phyloP scores from a whole-genome alignment of 2,329 filamentous ascomycete species.

The Fusarium anguioides region DNA sequence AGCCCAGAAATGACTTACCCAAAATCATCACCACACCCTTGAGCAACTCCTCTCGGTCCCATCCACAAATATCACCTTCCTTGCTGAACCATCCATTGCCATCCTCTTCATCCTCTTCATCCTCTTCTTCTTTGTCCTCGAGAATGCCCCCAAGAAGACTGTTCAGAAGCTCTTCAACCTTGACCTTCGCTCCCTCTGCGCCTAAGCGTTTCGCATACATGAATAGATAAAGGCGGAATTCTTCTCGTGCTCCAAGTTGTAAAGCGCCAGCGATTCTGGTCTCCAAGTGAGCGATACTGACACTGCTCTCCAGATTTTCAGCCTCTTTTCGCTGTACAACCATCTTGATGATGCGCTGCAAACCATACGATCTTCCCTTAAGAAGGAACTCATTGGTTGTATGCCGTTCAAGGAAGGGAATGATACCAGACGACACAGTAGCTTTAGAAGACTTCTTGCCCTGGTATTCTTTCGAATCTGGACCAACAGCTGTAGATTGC shows the following conservation, averaged over 20 bases:
- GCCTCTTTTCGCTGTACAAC: slow-evolving; percentile 90
- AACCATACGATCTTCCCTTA: slow-evolving; percentile 88
- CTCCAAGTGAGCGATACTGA: slow-evolving; percentile 94
- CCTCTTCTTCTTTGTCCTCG: slow-evolving; percentile 62
- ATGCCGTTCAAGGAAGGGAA: slow-evolving; percentile 91
- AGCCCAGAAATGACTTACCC: slow-evolving; percentile 67
- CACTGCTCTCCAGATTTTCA: slow-evolving; percentile 88
- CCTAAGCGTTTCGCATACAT: slow-evolving; percentile 98
- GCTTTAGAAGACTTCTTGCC: slow-evolving; percentile 60
- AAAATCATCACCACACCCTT: slow-evolving; percentile 93
- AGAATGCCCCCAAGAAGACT: slow-evolving; percentile 79
- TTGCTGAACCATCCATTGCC: slow-evolving; percentile 72
- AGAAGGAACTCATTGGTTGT: slow-evolving; percentile 93
- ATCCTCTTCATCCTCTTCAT: slow-evolving; percentile 49
- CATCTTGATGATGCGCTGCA: slow-evolving; percentile 91
- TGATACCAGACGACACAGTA: slow-evolving; percentile 86
- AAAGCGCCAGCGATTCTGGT: slow-evolving; percentile 92
- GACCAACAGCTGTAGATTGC: slow-evolving; percentile 75
- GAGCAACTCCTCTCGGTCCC: slow-evolving; percentile 86
- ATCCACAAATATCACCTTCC: slow-evolving; percentile 84
- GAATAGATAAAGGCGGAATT: slow-evolving; percentile 93
- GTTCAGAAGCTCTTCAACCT: slow-evolving; percentile 92
- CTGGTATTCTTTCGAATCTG: slow-evolving; percentile 60
- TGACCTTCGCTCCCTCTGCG: slow-evolving; percentile 84
- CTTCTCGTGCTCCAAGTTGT: slow-evolving; percentile 85